Evolutionary conservation across 306 rosid genomes (phyloP).

Genomic region (Prunus davidiana): DNA sequence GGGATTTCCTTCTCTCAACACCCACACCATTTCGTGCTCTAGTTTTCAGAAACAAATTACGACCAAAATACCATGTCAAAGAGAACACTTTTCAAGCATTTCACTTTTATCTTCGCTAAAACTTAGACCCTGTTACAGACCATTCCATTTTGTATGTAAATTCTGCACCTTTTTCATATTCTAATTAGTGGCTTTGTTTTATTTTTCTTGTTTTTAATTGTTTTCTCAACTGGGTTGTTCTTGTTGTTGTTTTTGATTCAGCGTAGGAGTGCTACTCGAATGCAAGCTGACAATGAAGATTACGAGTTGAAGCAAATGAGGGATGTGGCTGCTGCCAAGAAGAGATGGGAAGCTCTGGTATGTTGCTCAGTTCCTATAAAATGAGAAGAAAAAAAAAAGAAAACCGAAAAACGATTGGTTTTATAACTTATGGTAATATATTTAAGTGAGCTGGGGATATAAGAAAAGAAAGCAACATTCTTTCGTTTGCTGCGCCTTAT

Average conservation of each 20-base stretch:
- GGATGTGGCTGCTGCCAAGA: constrained; percentile 92
- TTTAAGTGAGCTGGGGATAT: not conserved
- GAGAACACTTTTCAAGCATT: constrained; percentile 23
- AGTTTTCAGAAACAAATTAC: constrained; percentile 20
- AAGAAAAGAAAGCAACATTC: not conserved
- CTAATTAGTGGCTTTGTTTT: not conserved
- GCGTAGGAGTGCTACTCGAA: constrained; percentile 42
- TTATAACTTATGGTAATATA: not conserved
- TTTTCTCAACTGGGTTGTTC: constrained; percentile 10
- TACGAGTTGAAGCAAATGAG: constrained; percentile 84
- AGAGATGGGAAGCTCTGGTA: constrained; percentile 98
- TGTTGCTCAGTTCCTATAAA: constrained; percentile 15
- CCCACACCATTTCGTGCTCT: constrained; percentile 30
- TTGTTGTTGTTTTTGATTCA: constrained; percentile 10
- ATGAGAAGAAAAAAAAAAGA: not conserved
- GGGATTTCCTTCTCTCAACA: constrained; percentile 53
- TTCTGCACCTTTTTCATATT: constrained; percentile 6
- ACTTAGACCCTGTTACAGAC: constrained; percentile 24
- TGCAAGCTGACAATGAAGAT: constrained; percentile 59
- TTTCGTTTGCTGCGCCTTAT: not conserved
- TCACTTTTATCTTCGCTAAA: constrained; percentile 34
- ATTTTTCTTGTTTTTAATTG: not conserved
- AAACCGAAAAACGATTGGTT: not conserved
- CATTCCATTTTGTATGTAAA: constrained; percentile 35
- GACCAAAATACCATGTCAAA: constrained; percentile 13